Conservation (phyloP, 768 basidiomycete genomes). For the Brasilioporus rufonigricans region DNA sequence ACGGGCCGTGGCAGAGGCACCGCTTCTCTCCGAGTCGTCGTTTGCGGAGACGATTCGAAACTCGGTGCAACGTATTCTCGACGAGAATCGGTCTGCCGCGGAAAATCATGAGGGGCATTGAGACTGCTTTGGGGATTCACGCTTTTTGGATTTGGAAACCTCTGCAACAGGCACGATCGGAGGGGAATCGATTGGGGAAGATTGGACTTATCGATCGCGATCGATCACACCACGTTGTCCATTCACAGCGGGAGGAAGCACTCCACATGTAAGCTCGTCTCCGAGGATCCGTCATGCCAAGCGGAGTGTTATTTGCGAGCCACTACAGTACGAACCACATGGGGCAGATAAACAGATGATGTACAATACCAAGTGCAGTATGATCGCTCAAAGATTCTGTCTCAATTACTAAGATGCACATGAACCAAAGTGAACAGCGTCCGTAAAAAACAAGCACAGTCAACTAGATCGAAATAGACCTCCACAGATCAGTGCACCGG, state of each 20-base stretch:
- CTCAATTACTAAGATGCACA: too few species aligned
- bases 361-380: background rate
- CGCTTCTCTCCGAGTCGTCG: conserved; percentile 45
- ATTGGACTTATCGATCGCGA: conserved; percentile 1
- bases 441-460: background rate
- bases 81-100: conserved; percentile 27
- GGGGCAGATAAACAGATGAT: background rate
- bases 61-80: conserved; percentile 46
- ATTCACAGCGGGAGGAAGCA: conserved; percentile 1
- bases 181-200: background rate
- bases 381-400: background rate
- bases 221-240: conserved; percentile 2
- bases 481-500: conserved; percentile 21
- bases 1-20: conserved; percentile 53
- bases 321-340: background rate
- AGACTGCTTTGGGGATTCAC: background rate
- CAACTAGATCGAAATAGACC: background rate
- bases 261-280: background rate
- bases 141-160: background rate
- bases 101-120: background rate
- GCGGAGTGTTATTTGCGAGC: background rate
- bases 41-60: conserved; percentile 44
- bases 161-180: background rate
- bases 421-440: background rate
- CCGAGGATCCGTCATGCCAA: conserved; percentile 4